Evolutionary conservation across 1,284 basidiomycete species (phyloP).

Genomic region (Pseudozyma tsukubaensis): DNA sequence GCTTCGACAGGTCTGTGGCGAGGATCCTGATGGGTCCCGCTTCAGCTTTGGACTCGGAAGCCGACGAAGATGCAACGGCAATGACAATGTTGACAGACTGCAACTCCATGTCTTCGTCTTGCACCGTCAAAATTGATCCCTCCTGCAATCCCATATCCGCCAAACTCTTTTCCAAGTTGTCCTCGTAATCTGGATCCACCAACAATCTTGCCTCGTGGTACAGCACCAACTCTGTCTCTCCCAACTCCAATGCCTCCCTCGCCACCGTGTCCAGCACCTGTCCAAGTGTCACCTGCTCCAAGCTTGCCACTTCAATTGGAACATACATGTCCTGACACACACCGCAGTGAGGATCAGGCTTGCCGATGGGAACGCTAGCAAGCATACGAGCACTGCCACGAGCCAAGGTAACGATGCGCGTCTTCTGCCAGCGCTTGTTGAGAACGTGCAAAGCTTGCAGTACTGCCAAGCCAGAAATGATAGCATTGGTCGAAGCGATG

Average conservation of each 20-base stretch:
- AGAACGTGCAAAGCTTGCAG: conserved; percentile 89
- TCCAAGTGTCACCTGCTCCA: conserved; percentile 79
- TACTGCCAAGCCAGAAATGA: conserved; percentile 92
- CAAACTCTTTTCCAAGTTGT: conserved; percentile 80
- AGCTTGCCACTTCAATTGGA: conserved; percentile 73
- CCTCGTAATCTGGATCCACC: conserved; percentile 88
- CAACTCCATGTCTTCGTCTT: conserved; percentile 78
- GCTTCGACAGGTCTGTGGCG: conserved; percentile 9
- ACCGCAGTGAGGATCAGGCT: conserved; percentile 73
- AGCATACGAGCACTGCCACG: conserved; percentile 41
- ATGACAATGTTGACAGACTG: conserved; percentile 56
- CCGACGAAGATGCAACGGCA: conserved; percentile 3
- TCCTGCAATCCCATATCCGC: conserved; percentile 75
- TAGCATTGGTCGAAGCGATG: conserved; percentile 98
- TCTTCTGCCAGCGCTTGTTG: conserved; percentile 34
- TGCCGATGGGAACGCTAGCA: conserved; percentile 22
- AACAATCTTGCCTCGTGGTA: conserved; percentile 85
- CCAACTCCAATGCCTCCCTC: conserved; percentile 72
- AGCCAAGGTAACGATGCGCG: conserved; percentile 49
- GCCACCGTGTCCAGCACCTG: conserved; percentile 75
- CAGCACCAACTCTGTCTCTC: conserved; percentile 65
- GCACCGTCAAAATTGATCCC: conserved; percentile 86
- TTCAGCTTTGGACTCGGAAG: not conserved
- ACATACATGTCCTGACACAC: conserved; percentile 88
- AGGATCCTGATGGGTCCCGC: conserved; percentile 14